Evolutionary conservation across 148 eudicot species (phyloP).

Genomic region (Euryodendron excelsum): DNA sequence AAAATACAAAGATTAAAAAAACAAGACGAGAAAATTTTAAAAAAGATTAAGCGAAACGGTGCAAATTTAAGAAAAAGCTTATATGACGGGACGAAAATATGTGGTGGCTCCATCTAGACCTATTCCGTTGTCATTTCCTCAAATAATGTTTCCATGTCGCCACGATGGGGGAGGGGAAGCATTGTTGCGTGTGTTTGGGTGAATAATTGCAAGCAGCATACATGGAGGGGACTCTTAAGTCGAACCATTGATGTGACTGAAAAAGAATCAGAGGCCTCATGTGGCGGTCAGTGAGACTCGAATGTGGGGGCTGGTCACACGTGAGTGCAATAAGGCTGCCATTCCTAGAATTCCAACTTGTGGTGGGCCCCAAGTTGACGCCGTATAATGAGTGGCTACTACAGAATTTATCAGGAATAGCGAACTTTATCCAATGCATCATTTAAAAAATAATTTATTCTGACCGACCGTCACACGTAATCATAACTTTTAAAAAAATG

Average conservation of each 20-base stretch:
- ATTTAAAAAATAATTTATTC: too few relatives aligned
- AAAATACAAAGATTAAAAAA: too few relatives aligned
- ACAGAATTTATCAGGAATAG: background rate
- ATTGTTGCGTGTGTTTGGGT: background rate
- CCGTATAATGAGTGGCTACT: background rate
- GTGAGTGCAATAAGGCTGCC: conserved; percentile 7
- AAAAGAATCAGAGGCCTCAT: background rate
- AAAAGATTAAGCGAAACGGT: too few relatives aligned
- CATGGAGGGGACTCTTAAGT: background rate
- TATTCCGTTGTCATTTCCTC: too few relatives aligned
- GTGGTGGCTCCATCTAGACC: too few relatives aligned
- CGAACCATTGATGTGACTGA: background rate
- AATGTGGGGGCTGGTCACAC: background rate
- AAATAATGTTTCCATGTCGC: background rate
- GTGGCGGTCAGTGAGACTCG: background rate
- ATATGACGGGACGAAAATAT: too few relatives aligned
- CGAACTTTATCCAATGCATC: too few relatives aligned
- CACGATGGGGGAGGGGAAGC: background rate
- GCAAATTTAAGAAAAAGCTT: too few relatives aligned
- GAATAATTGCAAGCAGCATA: background rate
- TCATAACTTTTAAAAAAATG: too few relatives aligned
- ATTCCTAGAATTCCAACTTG: background rate
- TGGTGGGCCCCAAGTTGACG: background rate
- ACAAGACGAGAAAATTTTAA: too few relatives aligned
- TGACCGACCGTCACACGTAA: too few relatives aligned